Conservation (phyloP, 2,329 filamentous ascomycete species). For the Cercospora sp. region DNA sequence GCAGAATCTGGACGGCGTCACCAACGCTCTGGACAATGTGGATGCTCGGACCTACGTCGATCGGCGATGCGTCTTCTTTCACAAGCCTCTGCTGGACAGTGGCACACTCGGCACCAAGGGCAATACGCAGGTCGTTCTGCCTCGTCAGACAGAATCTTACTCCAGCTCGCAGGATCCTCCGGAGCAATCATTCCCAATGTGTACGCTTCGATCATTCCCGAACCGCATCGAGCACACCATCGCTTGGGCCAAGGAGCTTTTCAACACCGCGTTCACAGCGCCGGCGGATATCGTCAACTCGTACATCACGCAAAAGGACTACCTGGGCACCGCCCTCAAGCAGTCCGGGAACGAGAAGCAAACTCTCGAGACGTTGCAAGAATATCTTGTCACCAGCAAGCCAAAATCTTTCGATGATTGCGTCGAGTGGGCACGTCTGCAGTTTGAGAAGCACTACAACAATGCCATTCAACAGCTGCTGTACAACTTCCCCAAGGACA, state of each 20-base stretch:
- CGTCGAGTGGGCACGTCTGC: constrained; percentile 87
- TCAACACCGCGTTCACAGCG: constrained; percentile 91
- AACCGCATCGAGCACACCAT: constrained; percentile 99
- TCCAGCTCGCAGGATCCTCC: constrained; percentile 95
- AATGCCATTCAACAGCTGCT: constrained; percentile 94
- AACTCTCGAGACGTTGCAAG: constrained; percentile 83
- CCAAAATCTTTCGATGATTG: constrained; percentile 93
- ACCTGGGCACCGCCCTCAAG: constrained; percentile 81
- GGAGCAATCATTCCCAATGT: constrained; percentile 99
- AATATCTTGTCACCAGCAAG: constrained; percentile 88
- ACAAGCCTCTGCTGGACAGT: constrained; percentile 92
- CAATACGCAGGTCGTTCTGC: constrained; percentile 94
- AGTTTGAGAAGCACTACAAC: constrained; percentile 96
- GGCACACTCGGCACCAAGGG: constrained; percentile 98
- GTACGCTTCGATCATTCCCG: constrained; percentile 93
- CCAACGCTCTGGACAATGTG: constrained; percentile 96
- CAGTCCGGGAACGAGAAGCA: constrained; percentile 94
- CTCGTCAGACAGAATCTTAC: constrained; percentile 91
- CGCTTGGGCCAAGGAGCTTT: constrained; percentile 94
- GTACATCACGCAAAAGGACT: constrained; percentile 84
- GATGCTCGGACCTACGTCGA: constrained; percentile 97
- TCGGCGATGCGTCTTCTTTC: constrained; percentile 95
- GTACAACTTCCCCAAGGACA: constrained; percentile 96
- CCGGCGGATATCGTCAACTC: constrained; percentile 92
- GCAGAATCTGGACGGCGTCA: constrained; percentile 83